phyloP scores from a whole-genome alignment of 2,329 filamentous ascomycete genomes.

The Trichoderma gracile region DNA sequence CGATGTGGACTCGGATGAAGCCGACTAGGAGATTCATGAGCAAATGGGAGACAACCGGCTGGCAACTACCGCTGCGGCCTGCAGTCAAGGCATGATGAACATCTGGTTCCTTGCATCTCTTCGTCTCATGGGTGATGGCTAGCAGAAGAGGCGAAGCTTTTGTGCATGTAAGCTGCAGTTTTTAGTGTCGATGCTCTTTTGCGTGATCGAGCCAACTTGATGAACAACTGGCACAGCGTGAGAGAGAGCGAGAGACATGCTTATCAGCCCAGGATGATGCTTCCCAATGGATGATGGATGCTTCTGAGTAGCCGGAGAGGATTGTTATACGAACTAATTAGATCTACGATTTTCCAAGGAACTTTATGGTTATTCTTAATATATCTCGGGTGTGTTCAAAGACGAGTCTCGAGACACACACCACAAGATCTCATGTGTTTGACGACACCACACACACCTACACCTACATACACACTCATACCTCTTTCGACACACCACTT shows the following conservation, averaged over 20 bases:
- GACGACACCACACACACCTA: too few species aligned
- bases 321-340: too few species aligned
- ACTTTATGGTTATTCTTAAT: slow-evolving; percentile 8
- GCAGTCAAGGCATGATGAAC: slow-evolving; percentile 5
- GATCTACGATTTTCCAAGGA: not conserved
- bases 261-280: too few species aligned
- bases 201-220: too few species aligned
- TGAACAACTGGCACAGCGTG: too few species aligned
- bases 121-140: slow-evolving; percentile 4
- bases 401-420: slow-evolving; percentile 1
- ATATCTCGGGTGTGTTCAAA: not conserved
- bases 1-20: not conserved
- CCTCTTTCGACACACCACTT: too few species aligned
- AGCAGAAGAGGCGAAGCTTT: slow-evolving; percentile 3
- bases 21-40: slow-evolving; percentile 6
- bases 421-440: not conserved
- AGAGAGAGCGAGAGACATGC: too few species aligned
- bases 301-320: too few species aligned
- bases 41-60: slow-evolving; percentile 2
- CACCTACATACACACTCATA: too few species aligned
- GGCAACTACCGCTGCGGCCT: not conserved
- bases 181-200: not conserved
- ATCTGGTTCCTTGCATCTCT: slow-evolving; percentile 11
- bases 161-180: slow-evolving; percentile 16
- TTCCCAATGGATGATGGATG: too few species aligned